Conservation (phyloP, 23 red algal species). For the Gracilaria vermiculophylla region DNA sequence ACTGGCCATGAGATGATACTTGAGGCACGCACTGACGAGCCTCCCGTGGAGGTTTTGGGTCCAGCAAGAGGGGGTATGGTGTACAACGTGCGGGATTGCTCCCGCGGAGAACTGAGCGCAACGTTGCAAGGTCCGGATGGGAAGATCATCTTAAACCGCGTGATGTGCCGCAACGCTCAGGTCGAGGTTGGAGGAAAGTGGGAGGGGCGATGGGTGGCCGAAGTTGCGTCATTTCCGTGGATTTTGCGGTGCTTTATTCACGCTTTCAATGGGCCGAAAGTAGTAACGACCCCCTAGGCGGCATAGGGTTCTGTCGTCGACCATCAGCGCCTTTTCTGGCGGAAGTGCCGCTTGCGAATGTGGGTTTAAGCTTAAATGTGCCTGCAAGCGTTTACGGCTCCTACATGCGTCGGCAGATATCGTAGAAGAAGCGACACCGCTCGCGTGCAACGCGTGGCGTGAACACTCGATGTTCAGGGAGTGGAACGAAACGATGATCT, state of each 20-base stretch:
- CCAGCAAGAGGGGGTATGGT: slow-evolving; percentile 46
- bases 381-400: too few species aligned
- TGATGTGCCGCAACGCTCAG: slow-evolving; percentile 27
- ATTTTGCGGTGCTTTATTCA: slow-evolving; percentile 22
- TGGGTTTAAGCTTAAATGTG: too few species aligned
- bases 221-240: background rate
- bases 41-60: slow-evolving; percentile 22
- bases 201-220: slow-evolving; percentile 24
- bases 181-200: slow-evolving; percentile 66
- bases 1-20: slow-evolving; percentile 27
- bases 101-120: background rate
- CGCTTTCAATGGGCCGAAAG: slow-evolving; percentile 24
- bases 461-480: background rate
- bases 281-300: background rate
- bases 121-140: background rate
- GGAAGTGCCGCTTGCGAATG: too few species aligned
- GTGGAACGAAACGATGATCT: background rate
- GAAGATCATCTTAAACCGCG: slow-evolving; percentile 6
- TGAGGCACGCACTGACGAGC: slow-evolving; percentile 23
- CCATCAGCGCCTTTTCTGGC: too few species aligned
- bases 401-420: too few species aligned
- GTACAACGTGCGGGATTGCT: slow-evolving; percentile 50
- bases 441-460: background rate
- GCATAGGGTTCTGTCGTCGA: too few species aligned
- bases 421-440: too few species aligned